Conservation (phyloP, 306 rosid species). For the Fragaria vesca region DNA sequence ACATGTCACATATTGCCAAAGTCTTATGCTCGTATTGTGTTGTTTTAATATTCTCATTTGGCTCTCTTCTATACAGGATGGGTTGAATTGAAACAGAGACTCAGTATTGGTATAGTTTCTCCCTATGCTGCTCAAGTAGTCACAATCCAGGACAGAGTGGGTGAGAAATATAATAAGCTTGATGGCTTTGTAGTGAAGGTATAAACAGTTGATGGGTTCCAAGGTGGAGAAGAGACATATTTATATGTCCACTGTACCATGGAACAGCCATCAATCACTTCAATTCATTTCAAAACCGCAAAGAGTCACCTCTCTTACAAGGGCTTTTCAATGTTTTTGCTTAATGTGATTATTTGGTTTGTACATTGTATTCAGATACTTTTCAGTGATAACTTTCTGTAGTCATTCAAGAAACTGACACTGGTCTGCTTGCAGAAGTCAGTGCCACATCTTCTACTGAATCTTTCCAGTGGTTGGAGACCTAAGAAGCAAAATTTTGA, state of each 20-base stretch:
- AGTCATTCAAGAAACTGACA: conserved; percentile 55
- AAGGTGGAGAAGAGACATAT: conserved; percentile 73
- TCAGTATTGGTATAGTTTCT: conserved; percentile 65
- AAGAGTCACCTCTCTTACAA: conserved; percentile 72
- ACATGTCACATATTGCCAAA: neutral
- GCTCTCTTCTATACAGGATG: conserved; percentile 38
- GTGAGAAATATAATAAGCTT: conserved; percentile 32
- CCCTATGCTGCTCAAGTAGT: conserved; percentile 80
- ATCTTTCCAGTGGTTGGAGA: conserved; percentile 72
- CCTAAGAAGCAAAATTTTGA: conserved; percentile 43
- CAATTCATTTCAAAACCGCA: conserved; percentile 49
- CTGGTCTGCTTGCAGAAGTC: conserved; percentile 37
- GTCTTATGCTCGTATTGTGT: neutral
- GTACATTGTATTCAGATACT: conserved; percentile 40
- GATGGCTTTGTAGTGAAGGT: conserved; percentile 64
- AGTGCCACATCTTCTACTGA: conserved; percentile 50
- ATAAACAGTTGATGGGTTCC: conserved; percentile 71
- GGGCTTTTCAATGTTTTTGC: conserved; percentile 36
- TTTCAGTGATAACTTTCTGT: conserved; percentile 63
- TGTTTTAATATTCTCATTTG: neutral
- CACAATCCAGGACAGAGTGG: conserved; percentile 50
- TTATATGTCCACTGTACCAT: conserved; percentile 73
- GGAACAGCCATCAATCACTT: conserved; percentile 35
- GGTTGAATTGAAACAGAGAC: conserved; percentile 32
- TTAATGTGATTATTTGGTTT: neutral